These are phyloP conservation scores for Sporisorium exsertum DNA, from an alignment of 1,284 basidiomycete species.

Conservation along the genomic window DNA sequence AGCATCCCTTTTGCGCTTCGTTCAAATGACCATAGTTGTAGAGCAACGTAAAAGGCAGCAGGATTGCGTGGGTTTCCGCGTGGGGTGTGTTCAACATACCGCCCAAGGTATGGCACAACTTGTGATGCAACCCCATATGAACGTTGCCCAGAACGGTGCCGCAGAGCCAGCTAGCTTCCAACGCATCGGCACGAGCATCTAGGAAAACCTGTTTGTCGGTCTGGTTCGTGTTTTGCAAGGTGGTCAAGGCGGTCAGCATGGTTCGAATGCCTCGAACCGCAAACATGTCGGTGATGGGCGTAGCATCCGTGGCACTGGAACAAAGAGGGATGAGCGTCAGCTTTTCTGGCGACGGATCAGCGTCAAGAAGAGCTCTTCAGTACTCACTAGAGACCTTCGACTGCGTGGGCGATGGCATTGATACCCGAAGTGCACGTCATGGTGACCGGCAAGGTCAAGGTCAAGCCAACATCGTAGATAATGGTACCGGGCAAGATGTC, in stretches of 20 bases:
- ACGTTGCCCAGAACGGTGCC: constrained; percentile 71
- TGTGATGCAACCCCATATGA: constrained; percentile 73
- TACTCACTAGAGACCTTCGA: constrained; percentile 19
- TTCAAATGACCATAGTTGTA: constrained; percentile 71
- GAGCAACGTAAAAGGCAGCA: constrained; percentile 72
- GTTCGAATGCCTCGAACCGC: constrained; percentile 71
- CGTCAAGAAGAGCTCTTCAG: too few relatives aligned
- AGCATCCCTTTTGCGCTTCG: constrained; percentile 68
- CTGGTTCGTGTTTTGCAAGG: constrained; percentile 65
- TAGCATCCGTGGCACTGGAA: constrained; percentile 71
- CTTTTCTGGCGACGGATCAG: too few relatives aligned
- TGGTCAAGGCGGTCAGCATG: constrained; percentile 70
- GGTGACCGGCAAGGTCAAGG: constrained; percentile 70
- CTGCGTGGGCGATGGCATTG: constrained; percentile 73
- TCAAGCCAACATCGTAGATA: constrained; percentile 72
- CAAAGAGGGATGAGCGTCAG: constrained; percentile 68
- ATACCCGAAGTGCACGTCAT: constrained; percentile 72
- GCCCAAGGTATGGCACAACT: constrained; percentile 72
- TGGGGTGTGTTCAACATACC: constrained; percentile 73
- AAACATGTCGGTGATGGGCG: constrained; percentile 71
- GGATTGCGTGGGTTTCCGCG: constrained; percentile 72
- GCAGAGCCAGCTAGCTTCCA: constrained; percentile 72
- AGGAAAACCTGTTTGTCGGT: constrained; percentile 44
- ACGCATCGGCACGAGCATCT: constrained; percentile 71
- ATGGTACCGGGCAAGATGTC: constrained; percentile 72